A percentile compares a stretch with the other conserved stretches of the same genome.
Conservation (phyloP, 2,329 filamentous ascomycete species). For the Triangularia verruculosa region DNA sequence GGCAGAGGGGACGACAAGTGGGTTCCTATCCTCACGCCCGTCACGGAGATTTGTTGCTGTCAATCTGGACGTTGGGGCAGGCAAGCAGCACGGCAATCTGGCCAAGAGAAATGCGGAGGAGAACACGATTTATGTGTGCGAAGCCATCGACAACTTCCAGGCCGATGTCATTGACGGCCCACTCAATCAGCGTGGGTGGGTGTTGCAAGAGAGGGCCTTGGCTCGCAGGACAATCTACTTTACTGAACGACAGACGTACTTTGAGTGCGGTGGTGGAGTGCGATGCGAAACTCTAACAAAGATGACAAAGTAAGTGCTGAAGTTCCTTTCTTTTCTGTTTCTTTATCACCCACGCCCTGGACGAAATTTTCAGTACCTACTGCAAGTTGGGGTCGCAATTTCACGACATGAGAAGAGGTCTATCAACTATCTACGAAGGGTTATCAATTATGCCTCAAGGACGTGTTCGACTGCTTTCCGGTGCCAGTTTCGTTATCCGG, state of each 20-base stretch:
- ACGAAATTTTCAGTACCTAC: too few relatives aligned
- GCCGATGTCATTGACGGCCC: slow-evolving; percentile 32
- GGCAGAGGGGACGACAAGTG: slow-evolving; percentile 18
- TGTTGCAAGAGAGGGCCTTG: slow-evolving; percentile 38
- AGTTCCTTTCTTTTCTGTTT: background rate
- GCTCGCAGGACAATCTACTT: slow-evolving; percentile 39
- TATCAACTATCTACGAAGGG: too few relatives aligned
- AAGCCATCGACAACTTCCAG: slow-evolving; percentile 9
- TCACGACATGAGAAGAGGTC: too few relatives aligned
- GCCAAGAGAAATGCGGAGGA: background rate
- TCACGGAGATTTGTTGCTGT: slow-evolving; percentile 14
- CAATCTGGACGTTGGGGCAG: background rate
- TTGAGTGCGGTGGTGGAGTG: slow-evolving; percentile 38
- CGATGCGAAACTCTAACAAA: slow-evolving; percentile 35
- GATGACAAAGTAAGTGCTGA: slow-evolving; percentile 33
- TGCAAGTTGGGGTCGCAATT: too few relatives aligned
- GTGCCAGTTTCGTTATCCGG: too few relatives aligned
- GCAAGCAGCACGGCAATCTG: background rate
- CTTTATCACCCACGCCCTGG: too few relatives aligned
- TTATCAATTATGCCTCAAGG: too few relatives aligned
- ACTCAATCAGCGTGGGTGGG: slow-evolving; percentile 39
- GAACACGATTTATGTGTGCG: slow-evolving; percentile 6
- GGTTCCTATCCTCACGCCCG: slow-evolving; percentile 21
- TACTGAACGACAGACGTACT: slow-evolving; percentile 36
- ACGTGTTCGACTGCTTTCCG: too few relatives aligned